These are phyloP conservation scores for Chaetomium fimeti DNA, from an alignment of 495 filamentous ascomycete genomes.

Conservation along the genomic window DNA sequence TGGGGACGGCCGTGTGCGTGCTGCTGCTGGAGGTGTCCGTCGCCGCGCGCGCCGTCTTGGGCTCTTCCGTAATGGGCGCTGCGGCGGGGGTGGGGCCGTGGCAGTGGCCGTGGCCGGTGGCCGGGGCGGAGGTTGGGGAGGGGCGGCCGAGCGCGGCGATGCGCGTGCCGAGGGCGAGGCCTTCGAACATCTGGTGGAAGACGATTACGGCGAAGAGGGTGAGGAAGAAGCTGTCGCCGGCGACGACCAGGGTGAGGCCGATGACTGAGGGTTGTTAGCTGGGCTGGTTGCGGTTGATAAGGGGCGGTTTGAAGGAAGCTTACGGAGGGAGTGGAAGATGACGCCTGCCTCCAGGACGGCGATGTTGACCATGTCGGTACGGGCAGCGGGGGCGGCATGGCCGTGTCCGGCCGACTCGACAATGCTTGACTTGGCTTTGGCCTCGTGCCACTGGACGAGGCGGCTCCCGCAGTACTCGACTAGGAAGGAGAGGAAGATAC, in stretches of 20 bases:
- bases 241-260: constrained; percentile 58
- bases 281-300: not conserved
- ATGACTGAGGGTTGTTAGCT: constrained; percentile 53
- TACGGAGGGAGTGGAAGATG: constrained; percentile 67
- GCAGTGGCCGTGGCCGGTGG: constrained; percentile 5
- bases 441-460: constrained; percentile 41
- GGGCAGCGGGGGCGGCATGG: not conserved
- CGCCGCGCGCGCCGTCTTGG: not conserved
- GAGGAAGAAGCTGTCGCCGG: constrained; percentile 55
- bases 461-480: constrained; percentile 60
- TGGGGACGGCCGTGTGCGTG: constrained; percentile 11
- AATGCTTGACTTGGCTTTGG: constrained; percentile 3
- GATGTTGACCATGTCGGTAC: constrained; percentile 53
- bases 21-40: not conserved
- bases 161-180: constrained; percentile 69
- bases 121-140: constrained; percentile 11
- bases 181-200: constrained; percentile 76
- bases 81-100: constrained; percentile 20
- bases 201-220: constrained; percentile 59
- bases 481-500: constrained; percentile 60
- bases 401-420: not conserved
- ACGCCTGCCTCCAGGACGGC: constrained; percentile 68
- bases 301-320: constrained; percentile 28
- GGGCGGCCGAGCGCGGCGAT: constrained; percentile 48
- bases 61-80: not conserved